Evolutionary conservation across 305 asterid genomes (phyloP).

Genomic region (Solanum aculeatissimum): DNA sequence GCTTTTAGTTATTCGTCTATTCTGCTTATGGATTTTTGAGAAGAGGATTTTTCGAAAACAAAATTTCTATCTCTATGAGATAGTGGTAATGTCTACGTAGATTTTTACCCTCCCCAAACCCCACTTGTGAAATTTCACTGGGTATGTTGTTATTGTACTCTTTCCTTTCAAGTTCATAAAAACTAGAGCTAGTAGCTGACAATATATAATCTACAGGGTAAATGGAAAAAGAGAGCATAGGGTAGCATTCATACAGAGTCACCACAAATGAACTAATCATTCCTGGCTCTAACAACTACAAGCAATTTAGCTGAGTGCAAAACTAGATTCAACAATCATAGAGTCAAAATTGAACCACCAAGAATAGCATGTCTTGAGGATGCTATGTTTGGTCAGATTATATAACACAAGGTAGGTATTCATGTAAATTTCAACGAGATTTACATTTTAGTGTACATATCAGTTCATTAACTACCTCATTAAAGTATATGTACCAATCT

Average conservation of each 20-base stretch:
- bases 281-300: not conserved
- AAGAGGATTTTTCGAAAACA: too few species aligned
- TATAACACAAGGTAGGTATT: not conserved
- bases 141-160: too few species aligned
- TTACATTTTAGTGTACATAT: not conserved
- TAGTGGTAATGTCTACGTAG: too few species aligned
- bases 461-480: not conserved
- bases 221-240: not conserved
- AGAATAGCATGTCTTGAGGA: not conserved
- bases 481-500: not conserved
- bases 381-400: not conserved
- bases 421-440: not conserved
- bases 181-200: not conserved
- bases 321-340: too few species aligned
- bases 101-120: too few species aligned
- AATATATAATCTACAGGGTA: not conserved
- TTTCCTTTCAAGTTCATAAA: not conserved
- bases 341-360: not conserved
- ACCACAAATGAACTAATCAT: not conserved
- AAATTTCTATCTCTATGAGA: too few species aligned
- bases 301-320: not conserved
- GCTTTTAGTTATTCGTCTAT: too few species aligned
- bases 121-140: too few species aligned
- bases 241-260: not conserved
- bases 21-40: too few species aligned